These are phyloP conservation scores for Dioscorea zingiberensis DNA, from an alignment of 106 monocot species.

Conservation along the genomic window DNA sequence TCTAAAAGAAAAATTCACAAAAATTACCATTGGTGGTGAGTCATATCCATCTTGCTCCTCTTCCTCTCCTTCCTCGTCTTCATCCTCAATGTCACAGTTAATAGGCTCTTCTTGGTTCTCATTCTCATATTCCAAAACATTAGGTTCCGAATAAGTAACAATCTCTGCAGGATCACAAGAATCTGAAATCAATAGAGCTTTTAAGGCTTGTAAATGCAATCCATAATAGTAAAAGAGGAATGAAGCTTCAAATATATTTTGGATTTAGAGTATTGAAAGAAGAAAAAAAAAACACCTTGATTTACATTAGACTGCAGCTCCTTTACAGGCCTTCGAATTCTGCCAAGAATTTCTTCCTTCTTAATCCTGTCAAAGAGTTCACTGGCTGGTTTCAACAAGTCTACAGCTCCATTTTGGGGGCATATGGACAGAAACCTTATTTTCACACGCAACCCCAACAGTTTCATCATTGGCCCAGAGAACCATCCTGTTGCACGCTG, in stretches of 20 bases:
- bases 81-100: slow-evolving; percentile 21
- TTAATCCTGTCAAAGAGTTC: slow-evolving; percentile 44
- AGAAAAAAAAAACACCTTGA: slow-evolving; percentile 14
- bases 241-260: not conserved
- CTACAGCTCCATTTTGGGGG: slow-evolving; percentile 21
- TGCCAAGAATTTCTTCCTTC: slow-evolving; percentile 34
- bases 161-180: slow-evolving; percentile 6
- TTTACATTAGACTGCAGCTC: slow-evolving; percentile 9
- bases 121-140: slow-evolving; percentile 1
- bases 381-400: slow-evolving; percentile 19
- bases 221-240: not conserved
- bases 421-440: slow-evolving; percentile 46
- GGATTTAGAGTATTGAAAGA: too few species aligned
- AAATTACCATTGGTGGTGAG: slow-evolving; percentile 28
- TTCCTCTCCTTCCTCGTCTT: slow-evolving; percentile 24
- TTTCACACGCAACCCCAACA: slow-evolving; percentile 37
- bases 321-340: slow-evolving; percentile 15
- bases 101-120: slow-evolving; percentile 8
- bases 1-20: not conserved
- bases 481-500: slow-evolving; percentile 66
- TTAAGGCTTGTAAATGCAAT: not conserved
- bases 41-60: slow-evolving; percentile 36
- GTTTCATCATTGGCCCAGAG: slow-evolving; percentile 24
- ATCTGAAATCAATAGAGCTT: slow-evolving; percentile 25
- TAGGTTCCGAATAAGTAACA: not conserved